Conservation (phyloP, 805 yeast genomes). For the Cyberlindnera euphorbiae region DNA sequence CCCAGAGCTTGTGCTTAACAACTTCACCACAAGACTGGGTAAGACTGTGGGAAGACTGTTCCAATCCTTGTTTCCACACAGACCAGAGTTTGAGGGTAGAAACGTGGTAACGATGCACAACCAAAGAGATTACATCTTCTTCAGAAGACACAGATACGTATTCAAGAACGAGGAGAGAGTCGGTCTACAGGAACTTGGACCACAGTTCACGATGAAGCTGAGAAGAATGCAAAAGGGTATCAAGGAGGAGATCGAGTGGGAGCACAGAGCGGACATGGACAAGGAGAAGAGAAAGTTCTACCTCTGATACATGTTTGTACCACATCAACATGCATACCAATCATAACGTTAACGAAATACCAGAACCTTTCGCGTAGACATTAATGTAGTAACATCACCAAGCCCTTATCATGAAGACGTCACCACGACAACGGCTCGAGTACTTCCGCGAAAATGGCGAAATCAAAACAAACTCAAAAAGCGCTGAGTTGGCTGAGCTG, state of each 20-base stretch:
- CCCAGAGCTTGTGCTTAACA: slow-evolving; percentile 89
- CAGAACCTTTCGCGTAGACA: too few species aligned
- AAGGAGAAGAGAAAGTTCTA: slow-evolving; percentile 91
- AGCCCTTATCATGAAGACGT: not conserved
- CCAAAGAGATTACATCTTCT: slow-evolving; percentile 92
- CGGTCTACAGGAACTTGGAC: slow-evolving; percentile 94
- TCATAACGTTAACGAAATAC: slow-evolving; percentile 1
- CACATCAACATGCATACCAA: not conserved
- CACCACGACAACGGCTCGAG: slow-evolving; percentile 1
- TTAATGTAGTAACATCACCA: too few species aligned
- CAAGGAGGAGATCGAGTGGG: slow-evolving; percentile 93
- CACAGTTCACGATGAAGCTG: slow-evolving; percentile 87
- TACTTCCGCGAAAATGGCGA: not conserved
- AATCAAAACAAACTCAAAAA: not conserved
- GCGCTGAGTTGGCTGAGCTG: too few species aligned
- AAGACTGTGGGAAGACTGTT: slow-evolving; percentile 88
- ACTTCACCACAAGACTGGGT: slow-evolving; percentile 89
- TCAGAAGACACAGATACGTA: slow-evolving; percentile 90
- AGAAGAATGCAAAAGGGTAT: slow-evolving; percentile 90
- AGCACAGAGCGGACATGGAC: slow-evolving; percentile 94
- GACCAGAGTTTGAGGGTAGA: slow-evolving; percentile 91
- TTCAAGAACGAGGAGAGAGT: slow-evolving; percentile 88
- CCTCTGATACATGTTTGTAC: slow-evolving; percentile 36
- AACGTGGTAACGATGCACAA: slow-evolving; percentile 95
- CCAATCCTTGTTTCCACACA: slow-evolving; percentile 87